Percentiles rank a stretch among this genome's conserved stretches.
phyloP scores from a whole-genome alignment of 352 stramenopile genomes.

The Globisporangium barbulae region DNA sequence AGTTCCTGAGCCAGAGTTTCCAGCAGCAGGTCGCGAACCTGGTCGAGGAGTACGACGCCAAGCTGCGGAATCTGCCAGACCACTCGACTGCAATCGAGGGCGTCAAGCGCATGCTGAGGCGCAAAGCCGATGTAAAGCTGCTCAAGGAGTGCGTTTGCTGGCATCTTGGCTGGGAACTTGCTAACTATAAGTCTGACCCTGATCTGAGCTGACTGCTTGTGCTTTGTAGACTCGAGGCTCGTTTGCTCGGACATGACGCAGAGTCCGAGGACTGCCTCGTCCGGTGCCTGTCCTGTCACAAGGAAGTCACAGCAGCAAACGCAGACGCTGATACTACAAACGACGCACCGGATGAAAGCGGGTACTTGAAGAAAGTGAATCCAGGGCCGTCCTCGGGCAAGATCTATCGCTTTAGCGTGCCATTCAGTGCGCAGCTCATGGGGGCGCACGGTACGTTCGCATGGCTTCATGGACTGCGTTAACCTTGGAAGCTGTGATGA shows the following conservation, averaged over 20 bases:
- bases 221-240: conserved; percentile 42
- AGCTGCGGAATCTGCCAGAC: conserved; percentile 40
- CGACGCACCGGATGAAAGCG: conserved; percentile 25
- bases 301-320: conserved; percentile 35
- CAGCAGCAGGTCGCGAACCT: conserved; percentile 28
- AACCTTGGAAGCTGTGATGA: too few species aligned
- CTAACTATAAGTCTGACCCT: background rate
- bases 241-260: conserved; percentile 40
- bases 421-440: conserved; percentile 44
- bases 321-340: conserved; percentile 17
- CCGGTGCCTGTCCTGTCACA: conserved; percentile 67
- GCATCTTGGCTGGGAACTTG: background rate
- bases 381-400: conserved; percentile 40
- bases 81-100: conserved; percentile 41
- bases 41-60: conserved; percentile 34
- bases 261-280: conserved; percentile 66
- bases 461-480: background rate
- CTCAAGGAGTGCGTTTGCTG: conserved; percentile 50
- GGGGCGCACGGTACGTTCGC: conserved; percentile 8
- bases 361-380: conserved; percentile 43
- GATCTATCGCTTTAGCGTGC: conserved; percentile 62
- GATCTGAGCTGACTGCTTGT: background rate
- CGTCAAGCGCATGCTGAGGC: conserved; percentile 35
- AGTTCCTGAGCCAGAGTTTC: conserved; percentile 24
- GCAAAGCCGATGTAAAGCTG: conserved; percentile 62